Evolutionary conservation across 2,329 filamentous ascomycete species (phyloP), one percentile per base, ranked within the genome.

Genomic region (Talaromyces verruculosus): DNA sequence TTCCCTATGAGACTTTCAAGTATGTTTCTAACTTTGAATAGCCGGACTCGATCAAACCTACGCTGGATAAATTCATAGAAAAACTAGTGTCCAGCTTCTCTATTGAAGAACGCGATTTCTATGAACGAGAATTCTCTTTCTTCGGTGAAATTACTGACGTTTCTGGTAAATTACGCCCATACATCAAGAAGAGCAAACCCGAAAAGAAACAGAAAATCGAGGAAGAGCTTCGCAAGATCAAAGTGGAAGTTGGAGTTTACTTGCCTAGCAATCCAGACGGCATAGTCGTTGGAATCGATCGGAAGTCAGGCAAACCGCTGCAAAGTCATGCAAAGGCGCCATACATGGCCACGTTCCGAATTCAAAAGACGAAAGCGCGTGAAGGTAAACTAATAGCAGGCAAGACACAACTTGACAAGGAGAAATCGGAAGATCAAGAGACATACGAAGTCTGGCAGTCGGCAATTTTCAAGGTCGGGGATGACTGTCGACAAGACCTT

Each of bases 151-250:
- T 99, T 45, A 99, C 95, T 1, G 89, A 86, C 59, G 94, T 99
- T 65, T 99, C 96, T 0, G 96, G 95, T 65, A 99, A 97, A 74
- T 85, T 99, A 58, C 93, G 95, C 73, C 95, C 96, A 1, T 91
- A 91, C 73, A 96, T 99, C 76, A 96, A 97, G 78, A 87, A 87
- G 67, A 89, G 90, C 47, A 99, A 99, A 79, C 91, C 93, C 1
- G 94, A 97, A 79, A 99, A 99, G 85, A 98, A 97, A 78, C 91
- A 95, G 75, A 99, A 98, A 82, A 99, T 99, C 69, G 95, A 98
- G 75, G 96, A 99, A 79, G 95, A 99, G 76, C 84, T 99, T 51
- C 91, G 95, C 70, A 96, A 97, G 79, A 98, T 99, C 78, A 90
- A 97, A 76, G 91, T 99, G 2, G 94, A 98, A 72, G 91, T 98